Percentiles rank a stretch among this genome's conserved stretches.
Conservation (phyloP, 2,329 filamentous ascomycete genomes). For the Talaromyces sp. region DNA sequence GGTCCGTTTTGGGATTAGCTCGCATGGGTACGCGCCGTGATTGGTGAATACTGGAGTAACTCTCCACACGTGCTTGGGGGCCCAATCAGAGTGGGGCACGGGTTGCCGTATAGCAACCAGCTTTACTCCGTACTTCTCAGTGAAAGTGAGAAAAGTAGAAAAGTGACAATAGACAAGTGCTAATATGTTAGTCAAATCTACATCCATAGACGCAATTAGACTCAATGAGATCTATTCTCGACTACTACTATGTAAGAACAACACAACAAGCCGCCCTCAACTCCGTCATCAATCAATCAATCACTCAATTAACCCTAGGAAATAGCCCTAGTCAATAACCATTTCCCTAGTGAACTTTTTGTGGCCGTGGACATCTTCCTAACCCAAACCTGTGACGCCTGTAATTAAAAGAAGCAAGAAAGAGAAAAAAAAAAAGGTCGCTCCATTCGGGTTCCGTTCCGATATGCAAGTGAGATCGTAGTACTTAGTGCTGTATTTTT, state of each 20-base stretch:
- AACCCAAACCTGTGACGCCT: slow-evolving; percentile 1
- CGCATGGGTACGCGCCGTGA: not conserved
- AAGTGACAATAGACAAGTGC: too few species aligned
- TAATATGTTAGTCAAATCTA: too few species aligned
- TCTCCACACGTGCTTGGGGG: not conserved
- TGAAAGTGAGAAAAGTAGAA: too few species aligned
- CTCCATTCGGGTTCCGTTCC: not conserved
- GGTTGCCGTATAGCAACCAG: not conserved
- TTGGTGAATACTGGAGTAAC: not conserved
- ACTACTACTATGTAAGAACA: not conserved
- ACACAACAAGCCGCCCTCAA: not conserved
- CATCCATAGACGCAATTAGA: too few species aligned
- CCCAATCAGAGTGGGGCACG: not conserved
- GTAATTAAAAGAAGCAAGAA: not conserved
- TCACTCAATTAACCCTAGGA: not conserved
- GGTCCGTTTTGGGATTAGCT: not conserved
- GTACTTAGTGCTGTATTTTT: too few species aligned
- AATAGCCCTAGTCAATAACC: too few species aligned
- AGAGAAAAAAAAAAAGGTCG: not conserved
- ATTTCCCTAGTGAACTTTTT: not conserved
- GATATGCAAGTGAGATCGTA: not conserved
- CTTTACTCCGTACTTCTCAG: not conserved
- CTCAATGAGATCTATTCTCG: too few species aligned
- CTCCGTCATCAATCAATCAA: not conserved
- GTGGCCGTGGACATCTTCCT: not conserved